These are phyloP conservation scores for Candida cerambycidarum DNA, from an alignment of 805 yeast species.

Conservation along the genomic window DNA sequence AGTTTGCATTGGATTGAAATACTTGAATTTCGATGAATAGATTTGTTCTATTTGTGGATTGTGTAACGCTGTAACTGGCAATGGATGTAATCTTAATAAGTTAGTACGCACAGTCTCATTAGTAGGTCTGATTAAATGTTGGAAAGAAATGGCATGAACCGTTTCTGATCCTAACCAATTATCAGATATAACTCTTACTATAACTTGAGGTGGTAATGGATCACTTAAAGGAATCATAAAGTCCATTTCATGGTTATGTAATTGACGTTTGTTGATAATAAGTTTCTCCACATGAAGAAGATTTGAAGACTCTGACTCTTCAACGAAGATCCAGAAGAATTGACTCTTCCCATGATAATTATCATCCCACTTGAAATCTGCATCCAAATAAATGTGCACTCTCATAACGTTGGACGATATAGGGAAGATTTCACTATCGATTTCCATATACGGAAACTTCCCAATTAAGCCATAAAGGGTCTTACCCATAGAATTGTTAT, in stretches of 20 bases:
- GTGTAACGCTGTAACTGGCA: conserved; percentile 80
- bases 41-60: conserved; percentile 64
- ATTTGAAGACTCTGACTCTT: conserved; percentile 71
- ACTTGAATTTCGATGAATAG: conserved; percentile 67
- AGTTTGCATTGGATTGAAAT: conserved; percentile 98
- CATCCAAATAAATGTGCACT: conserved; percentile 64
- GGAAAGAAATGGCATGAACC: conserved; percentile 76
- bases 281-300: conserved; percentile 83
- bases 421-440: conserved; percentile 84
- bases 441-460: conserved; percentile 70
- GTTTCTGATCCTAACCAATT: conserved; percentile 87
- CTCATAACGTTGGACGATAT: conserved; percentile 85
- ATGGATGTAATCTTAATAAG: conserved; percentile 75
- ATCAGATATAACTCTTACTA: conserved; percentile 78
- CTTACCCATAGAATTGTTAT: conserved; percentile 72
- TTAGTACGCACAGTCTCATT: conserved; percentile 85
- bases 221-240: conserved; percentile 90
- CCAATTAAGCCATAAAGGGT: conserved; percentile 59
- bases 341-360: conserved; percentile 80
- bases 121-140: conserved; percentile 84
- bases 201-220: conserved; percentile 87
- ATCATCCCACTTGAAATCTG: conserved; percentile 87
- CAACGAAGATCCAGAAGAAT: conserved; percentile 90
- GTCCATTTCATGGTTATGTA: conserved; percentile 69
- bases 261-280: conserved; percentile 59